Conservation (phyloP, 345 rosid species). For the Ceriops tagal region DNA sequence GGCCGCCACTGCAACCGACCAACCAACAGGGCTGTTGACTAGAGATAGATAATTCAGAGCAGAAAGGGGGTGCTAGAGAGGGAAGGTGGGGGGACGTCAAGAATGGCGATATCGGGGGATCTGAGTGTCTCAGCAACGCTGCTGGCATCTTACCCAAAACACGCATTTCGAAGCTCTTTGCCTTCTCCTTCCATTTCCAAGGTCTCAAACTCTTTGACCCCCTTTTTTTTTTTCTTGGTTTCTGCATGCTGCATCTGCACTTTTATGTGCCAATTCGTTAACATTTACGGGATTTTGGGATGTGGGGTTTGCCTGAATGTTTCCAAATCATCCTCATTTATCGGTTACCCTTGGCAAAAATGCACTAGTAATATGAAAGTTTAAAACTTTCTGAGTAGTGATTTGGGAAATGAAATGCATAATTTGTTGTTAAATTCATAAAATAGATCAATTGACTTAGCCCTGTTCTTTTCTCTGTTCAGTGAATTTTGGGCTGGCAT, state of each 20-base stretch:
- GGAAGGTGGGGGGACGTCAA: neutral
- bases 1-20: no score
- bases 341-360: neutral
- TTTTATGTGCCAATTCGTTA: neutral
- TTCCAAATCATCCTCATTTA: neutral
- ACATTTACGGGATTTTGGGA: neutral
- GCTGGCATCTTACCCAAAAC: slow-evolving; percentile 47
- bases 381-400: neutral
- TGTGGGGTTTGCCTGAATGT: neutral
- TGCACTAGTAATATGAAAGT: neutral
- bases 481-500: no score
- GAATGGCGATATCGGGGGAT: slow-evolving; percentile 63
- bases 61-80: neutral
- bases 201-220: slow-evolving; percentile 33
- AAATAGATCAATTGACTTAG: no score
- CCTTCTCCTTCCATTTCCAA: slow-evolving; percentile 42
- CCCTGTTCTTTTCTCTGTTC: no score
- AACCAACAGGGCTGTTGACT: neutral
- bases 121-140: slow-evolving; percentile 63
- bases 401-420: neutral
- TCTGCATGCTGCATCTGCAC: neutral
- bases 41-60: neutral
- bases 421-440: no score
- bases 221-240: neutral
- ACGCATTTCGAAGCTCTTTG: slow-evolving; percentile 42